Evolutionary conservation across 2,329 filamentous ascomycete species (phyloP).

Genomic region (Fusarium sp.): DNA sequence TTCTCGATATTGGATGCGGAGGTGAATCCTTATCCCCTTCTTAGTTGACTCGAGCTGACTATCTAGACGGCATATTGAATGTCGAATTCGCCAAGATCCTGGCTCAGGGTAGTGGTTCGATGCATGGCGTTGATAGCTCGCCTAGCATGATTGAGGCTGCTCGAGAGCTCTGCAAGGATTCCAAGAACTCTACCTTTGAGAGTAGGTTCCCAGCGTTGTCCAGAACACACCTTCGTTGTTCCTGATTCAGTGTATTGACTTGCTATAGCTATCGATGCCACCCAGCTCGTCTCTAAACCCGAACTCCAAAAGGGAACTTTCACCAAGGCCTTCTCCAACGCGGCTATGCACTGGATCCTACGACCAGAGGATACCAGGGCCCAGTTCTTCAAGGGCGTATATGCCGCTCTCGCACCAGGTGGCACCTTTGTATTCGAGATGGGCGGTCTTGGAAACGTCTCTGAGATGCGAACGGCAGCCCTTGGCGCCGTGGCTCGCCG

Average conservation of each 20-base stretch:
- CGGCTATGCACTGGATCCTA: constrained; percentile 73
- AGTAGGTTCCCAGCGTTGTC: constrained; percentile 41
- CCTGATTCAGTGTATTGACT: constrained; percentile 1
- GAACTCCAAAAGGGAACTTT: constrained; percentile 51
- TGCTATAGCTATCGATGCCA: constrained; percentile 56
- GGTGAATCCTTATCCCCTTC: constrained; percentile 50
- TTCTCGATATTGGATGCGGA: constrained; percentile 71
- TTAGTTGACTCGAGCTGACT: constrained; percentile 8
- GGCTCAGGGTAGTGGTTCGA: constrained; percentile 54
- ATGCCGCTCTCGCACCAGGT: constrained; percentile 60
- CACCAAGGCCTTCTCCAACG: constrained; percentile 70
- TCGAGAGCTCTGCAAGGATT: constrained; percentile 50
- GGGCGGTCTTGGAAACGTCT: constrained; percentile 73
- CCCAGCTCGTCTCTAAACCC: constrained; percentile 47
- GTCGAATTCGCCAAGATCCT: constrained; percentile 59
- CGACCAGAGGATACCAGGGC: constrained; percentile 52
- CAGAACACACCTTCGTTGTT: background rate
- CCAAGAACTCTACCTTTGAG: constrained; percentile 55
- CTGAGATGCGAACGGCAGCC: constrained; percentile 67
- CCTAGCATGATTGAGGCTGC: constrained; percentile 65
- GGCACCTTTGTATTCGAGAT: constrained; percentile 73
- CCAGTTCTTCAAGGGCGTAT: constrained; percentile 62
- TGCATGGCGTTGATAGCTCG: constrained; percentile 67
- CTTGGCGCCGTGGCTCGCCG: constrained; percentile 61
- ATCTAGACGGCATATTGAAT: constrained; percentile 65